Percentiles rank a stretch among this genome's conserved stretches.
These are phyloP conservation scores for Tephrocybe rancida DNA, from an alignment of 768 basidiomycete species.

Conservation along the genomic window DNA sequence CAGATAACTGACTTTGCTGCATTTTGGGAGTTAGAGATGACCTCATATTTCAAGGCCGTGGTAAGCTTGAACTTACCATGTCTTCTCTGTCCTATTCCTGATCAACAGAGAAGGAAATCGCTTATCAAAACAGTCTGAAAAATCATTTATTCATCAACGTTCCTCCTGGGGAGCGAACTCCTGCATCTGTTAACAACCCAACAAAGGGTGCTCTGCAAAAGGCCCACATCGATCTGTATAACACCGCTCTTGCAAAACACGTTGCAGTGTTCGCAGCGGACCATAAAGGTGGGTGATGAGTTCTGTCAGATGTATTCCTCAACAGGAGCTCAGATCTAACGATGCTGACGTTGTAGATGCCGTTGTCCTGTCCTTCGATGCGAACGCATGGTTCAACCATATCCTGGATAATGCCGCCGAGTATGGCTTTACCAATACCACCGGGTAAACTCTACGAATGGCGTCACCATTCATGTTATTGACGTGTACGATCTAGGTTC, in stretches of 20 bases:
- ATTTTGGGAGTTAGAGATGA: slow-evolving; percentile 54
- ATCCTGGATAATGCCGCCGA: slow-evolving; percentile 40
- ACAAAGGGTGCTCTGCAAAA: slow-evolving; percentile 37
- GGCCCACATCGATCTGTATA: slow-evolving; percentile 42
- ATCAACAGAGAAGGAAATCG: slow-evolving; percentile 33
- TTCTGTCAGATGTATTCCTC: background rate
- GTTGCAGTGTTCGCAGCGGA: slow-evolving; percentile 33
- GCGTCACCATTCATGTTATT: background rate
- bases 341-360: slow-evolving; percentile 25
- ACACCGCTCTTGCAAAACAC: slow-evolving; percentile 38
- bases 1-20: slow-evolving; percentile 51
- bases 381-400: slow-evolving; percentile 49
- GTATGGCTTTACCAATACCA: slow-evolving; percentile 50
- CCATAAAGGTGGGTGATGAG: slow-evolving; percentile 32
- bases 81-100: background rate
- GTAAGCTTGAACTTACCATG: slow-evolving; percentile 29
- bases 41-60: slow-evolving; percentile 50
- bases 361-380: slow-evolving; percentile 49
- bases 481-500: slow-evolving; percentile 32
- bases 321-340: background rate
- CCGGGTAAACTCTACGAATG: slow-evolving; percentile 34
- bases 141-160: slow-evolving; percentile 59
- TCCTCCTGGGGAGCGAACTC: slow-evolving; percentile 55
- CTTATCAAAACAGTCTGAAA: slow-evolving; percentile 39
- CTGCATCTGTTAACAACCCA: slow-evolving; percentile 34